Base-by-base conservation (phyloP, 2,329 filamentous ascomycete genomes). In the Tricladium varicosporioides region DNA sequence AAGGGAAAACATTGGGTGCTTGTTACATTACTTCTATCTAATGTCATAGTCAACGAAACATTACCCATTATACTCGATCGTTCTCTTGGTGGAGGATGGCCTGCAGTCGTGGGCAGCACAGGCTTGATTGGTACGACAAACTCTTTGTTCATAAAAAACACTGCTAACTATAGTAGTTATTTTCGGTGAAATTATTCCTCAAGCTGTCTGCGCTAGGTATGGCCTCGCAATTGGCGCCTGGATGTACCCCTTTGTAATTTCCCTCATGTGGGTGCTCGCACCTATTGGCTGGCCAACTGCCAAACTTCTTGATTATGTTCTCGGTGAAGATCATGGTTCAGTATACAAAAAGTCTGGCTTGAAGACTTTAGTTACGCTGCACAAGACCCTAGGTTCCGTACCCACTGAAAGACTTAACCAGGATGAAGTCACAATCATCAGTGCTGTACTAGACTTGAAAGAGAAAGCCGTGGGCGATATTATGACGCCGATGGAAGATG, bases 371-470 rank as follows among this genome's bases (percentile, higher is more conserved):
- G 94, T 99, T 27, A 96, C 92, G 0, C 80, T 99, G 14, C 94
- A 99, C 77, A 92, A 95, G 74, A 95, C 90, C 1, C 77, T 97
- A 11, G 94, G 94, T 27, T 86, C 91, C 47, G 88, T 89, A 31
- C 88, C 88, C 10, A 82, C 82, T 42, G 92, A 99, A 70, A 88
- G 94, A 57, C 78, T 99, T 53, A 97, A 97, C 73, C 89, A 96
- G 65, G 94, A 99, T 70, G 94, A 99, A 73, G 94, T 99, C 63
- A 97, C 94, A 59, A 99, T 99, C 72, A 99, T 99, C 73, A 96
- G 91, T 64, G 93, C 94, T 40, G 94, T 97, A 13, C 78, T 99
- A 56, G 94, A 99, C 70, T 79, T 99, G 63, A 99, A 97, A 76
- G 92, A 94, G 65, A 99, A 99, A 76, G 81, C 93, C 0, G 92